phyloP scores from a whole-genome alignment of 192 early-diverging fungal genomes.

The Thamnidium elegans region DNA sequence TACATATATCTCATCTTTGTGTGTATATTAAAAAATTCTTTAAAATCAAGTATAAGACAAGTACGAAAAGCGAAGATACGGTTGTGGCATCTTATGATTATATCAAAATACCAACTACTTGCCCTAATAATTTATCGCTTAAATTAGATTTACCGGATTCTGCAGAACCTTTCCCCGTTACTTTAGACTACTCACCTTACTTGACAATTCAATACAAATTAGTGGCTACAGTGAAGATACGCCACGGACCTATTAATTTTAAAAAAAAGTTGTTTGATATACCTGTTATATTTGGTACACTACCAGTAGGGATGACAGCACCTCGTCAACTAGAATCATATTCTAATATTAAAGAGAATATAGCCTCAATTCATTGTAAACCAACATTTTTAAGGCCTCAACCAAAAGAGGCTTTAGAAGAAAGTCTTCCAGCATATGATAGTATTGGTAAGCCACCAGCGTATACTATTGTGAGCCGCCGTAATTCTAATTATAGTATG shows the following conservation, averaged over 20 bases:
- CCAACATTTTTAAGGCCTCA: constrained; percentile 2
- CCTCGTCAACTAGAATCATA: not conserved
- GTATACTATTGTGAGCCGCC: not conserved
- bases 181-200: constrained; percentile 2
- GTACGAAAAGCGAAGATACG: not conserved
- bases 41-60: constrained; percentile 3
- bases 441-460: not conserved
- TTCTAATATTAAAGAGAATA: not conserved
- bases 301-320: not conserved
- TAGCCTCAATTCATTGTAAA: not conserved
- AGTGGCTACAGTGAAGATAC: not conserved
- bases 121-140: not conserved
- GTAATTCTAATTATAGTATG: too few species aligned
- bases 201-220: constrained; percentile 7
- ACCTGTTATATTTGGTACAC: constrained; percentile 11
- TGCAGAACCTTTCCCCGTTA: not conserved
- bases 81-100: not conserved
- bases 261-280: constrained; percentile 15
- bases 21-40: not conserved
- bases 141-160: not conserved
- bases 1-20: not conserved
- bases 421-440: constrained; percentile 1
- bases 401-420: not conserved
- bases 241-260: not conserved
- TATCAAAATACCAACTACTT: not conserved